Conservation (phyloP, 345 rosid genomes). For the Lenwebbia sp. region DNA sequence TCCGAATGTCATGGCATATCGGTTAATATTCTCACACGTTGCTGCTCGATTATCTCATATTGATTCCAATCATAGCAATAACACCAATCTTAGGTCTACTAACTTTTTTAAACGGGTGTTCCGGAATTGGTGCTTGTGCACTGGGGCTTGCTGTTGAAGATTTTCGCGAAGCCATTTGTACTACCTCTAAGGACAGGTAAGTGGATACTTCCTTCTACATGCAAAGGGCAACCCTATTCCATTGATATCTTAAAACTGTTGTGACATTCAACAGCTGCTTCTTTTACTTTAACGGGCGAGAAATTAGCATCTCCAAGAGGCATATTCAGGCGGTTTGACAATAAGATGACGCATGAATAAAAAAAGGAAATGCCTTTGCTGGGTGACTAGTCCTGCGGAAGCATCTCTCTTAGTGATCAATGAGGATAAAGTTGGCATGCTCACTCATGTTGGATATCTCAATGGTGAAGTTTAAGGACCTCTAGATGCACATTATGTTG, state of each 20-base stretch:
- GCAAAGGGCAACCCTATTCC: not conserved
- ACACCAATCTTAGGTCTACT: not conserved
- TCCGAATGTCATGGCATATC: not conserved
- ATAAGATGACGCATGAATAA: not conserved
- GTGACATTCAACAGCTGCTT: not conserved
- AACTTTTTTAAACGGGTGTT: not conserved
- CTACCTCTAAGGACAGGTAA: not conserved
- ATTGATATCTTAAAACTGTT: not conserved
- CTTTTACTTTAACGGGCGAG: not conserved
- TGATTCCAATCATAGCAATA: not conserved
- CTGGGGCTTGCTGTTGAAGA: not conserved
- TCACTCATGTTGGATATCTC: not conserved
- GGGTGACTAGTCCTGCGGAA: not conserved
- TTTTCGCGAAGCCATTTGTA: not conserved
- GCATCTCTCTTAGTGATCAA: not conserved
- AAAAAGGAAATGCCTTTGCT: not conserved
- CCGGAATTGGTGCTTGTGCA: not conserved
- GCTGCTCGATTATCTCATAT: not conserved
- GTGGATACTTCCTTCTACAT: not conserved
- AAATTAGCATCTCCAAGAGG: not conserved
- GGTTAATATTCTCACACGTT: not conserved
- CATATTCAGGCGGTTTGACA: not conserved
- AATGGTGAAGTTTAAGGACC: not conserved
- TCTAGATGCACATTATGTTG: not conserved
- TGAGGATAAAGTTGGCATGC: not conserved